A percentile compares a stretch with the other conserved stretches of the same genome.
Conservation (phyloP, 2,329 filamentous ascomycete species). For the Trichoderma cornu-damae region DNA sequence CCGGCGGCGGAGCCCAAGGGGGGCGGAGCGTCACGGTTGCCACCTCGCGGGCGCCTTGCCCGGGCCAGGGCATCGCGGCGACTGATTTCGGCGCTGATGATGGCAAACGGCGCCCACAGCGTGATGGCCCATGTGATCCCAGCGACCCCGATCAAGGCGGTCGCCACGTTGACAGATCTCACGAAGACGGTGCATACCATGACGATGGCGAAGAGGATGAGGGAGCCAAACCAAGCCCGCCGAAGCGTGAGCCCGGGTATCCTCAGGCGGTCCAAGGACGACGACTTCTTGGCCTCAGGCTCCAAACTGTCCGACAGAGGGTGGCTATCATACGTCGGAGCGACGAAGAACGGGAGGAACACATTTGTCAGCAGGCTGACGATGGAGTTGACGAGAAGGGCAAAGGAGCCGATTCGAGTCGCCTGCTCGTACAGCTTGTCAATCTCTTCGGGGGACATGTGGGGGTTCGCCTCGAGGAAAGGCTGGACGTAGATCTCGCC, state of each 20-base stretch:
- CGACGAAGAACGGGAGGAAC: constrained; percentile 77
- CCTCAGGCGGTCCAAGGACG: constrained; percentile 56
- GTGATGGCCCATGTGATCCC: constrained; percentile 91
- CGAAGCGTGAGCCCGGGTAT: constrained; percentile 83
- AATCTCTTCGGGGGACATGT: constrained; percentile 71
- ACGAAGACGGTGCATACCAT: constrained; percentile 85
- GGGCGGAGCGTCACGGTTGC: constrained; percentile 14
- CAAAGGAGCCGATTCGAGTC: constrained; percentile 82
- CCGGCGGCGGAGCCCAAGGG: constrained; percentile 20
- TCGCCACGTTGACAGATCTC: constrained; percentile 63
- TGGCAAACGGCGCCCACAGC: constrained; percentile 90
- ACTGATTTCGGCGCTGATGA: constrained; percentile 89
- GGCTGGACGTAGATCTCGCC: constrained; percentile 89
- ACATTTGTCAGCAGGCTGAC: constrained; percentile 79
- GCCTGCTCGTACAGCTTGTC: constrained; percentile 77
- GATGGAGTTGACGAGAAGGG: constrained; percentile 80
- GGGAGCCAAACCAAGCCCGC: constrained; percentile 78
- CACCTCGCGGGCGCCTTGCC: constrained; percentile 27
- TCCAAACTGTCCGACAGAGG: constrained; percentile 30
- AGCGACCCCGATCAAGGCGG: constrained; percentile 70
- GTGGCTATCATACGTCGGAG: constrained; percentile 64
- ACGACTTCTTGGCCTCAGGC: constrained; percentile 34
- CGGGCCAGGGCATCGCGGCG: constrained; percentile 63
- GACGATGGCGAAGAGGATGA: constrained; percentile 74
- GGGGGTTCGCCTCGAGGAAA: constrained; percentile 67